Evolutionary conservation across 176 grass and related monocot species (phyloP).

Genomic region (Carex parvula): DNA sequence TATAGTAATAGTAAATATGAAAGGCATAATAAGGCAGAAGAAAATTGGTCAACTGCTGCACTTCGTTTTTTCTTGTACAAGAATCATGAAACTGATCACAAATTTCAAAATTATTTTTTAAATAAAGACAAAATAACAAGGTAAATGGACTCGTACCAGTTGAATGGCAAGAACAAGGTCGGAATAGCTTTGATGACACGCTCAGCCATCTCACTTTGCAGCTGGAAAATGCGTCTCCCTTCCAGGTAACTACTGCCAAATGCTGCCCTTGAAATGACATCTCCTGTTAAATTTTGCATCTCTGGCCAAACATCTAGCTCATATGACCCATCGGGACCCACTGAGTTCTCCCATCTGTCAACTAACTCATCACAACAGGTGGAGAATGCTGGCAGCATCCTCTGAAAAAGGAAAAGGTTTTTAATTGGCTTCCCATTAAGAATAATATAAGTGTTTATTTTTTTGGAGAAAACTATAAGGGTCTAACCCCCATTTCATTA

Average conservation of each 20-base stretch:
- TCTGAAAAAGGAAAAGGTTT: slow-evolving; percentile 20
- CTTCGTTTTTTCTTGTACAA: background rate
- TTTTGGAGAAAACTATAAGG: no score
- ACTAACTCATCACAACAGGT: slow-evolving; percentile 50
- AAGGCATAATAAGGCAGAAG: background rate
- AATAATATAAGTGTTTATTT: background rate
- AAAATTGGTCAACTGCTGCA: background rate
- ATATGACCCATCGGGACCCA: slow-evolving; percentile 23
- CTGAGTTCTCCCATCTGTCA: slow-evolving; percentile 53
- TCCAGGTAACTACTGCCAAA: slow-evolving; percentile 70
- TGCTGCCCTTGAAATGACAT: slow-evolving; percentile 64
- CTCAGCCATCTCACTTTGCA: slow-evolving; percentile 45
- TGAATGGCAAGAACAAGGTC: slow-evolving; percentile 44
- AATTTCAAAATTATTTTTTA: background rate
- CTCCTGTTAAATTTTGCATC: slow-evolving; percentile 59
- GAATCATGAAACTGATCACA: background rate
- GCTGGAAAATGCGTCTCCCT: slow-evolving; percentile 58
- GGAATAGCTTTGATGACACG: slow-evolving; percentile 27
- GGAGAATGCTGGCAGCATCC: slow-evolving; percentile 55
- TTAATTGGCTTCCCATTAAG: background rate
- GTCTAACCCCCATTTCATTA: no score
- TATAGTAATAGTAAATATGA: background rate
- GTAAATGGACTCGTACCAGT: slow-evolving; percentile 30
- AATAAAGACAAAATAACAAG: background rate
- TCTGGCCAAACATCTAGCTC: slow-evolving; percentile 60